Conservation (phyloP, 2,329 filamentous ascomycete genomes). For the Nigrospora oryzae region DNA sequence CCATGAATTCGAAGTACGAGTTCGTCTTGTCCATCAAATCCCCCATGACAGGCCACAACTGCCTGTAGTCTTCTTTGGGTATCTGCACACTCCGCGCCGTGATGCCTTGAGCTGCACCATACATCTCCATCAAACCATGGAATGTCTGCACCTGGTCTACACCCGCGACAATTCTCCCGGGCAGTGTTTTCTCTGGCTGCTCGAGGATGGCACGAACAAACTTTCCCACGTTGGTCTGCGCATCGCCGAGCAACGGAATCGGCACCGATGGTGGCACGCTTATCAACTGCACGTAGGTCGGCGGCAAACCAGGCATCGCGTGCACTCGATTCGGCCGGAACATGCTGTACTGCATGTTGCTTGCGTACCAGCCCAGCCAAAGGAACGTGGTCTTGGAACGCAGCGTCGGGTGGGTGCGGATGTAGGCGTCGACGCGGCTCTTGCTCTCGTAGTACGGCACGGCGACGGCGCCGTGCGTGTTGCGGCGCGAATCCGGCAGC, state of each 20-base stretch:
- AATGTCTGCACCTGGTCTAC: constrained; percentile 13
- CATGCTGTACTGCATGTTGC: constrained; percentile 2
- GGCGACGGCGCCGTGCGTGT: not conserved
- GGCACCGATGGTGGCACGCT: constrained; percentile 1
- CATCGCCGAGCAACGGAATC: constrained; percentile 2
- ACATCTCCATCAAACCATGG: constrained; percentile 18
- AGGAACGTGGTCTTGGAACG: constrained; percentile 3
- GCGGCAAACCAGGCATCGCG: not conserved
- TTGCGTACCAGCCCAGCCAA: constrained; percentile 3
- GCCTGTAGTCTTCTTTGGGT: constrained; percentile 14
- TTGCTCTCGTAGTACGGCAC: constrained; percentile 4
- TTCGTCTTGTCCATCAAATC: constrained; percentile 18
- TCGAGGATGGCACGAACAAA: constrained; percentile 3
- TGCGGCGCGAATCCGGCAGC: constrained; percentile 2
- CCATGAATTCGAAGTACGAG: constrained; percentile 15
- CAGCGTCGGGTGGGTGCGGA: not conserved
- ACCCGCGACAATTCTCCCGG: constrained; percentile 16
- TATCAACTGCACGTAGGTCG: constrained; percentile 2
- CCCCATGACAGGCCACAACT: constrained; percentile 20
- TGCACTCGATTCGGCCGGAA: constrained; percentile 1
- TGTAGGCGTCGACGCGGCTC: constrained; percentile 1
- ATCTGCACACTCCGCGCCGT: constrained; percentile 15
- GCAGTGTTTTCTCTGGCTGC: not conserved
- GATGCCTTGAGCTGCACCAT: constrained; percentile 17
- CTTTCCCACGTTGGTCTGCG: constrained; percentile 2